Evolutionary conservation across 495 filamentous ascomycete genomes (phyloP), one percentile per base, ranked within the genome.

Genomic region (Podospora australis): DNA sequence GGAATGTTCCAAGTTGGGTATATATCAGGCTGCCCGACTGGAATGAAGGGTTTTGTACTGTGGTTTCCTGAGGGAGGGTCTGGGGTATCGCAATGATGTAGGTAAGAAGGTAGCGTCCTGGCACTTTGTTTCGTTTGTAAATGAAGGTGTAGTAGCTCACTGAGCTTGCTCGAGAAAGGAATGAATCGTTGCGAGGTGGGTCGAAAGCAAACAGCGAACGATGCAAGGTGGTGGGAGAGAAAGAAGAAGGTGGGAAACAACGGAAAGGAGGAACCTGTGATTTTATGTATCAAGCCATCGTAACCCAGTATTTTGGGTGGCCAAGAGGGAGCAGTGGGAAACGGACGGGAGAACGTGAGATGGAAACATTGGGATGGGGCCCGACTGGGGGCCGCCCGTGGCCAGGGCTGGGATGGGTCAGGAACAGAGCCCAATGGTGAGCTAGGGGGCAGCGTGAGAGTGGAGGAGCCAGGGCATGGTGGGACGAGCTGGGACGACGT

Each of bases 121-220:
- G 17, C 19, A 16, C 22, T 44, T 46, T 36, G 42, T 29, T 30
- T 49, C 21, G 29, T 40, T 23, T 32, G 22, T 29, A 46, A 62
- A 56, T 32, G 53, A 59, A 54, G 48, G 55, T 50, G 50, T n/a
- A n/a, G n/a, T n/a, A 38, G 52, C 52, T 50, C 58, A 43, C 59
- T 58, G 66, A 69, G 68, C 67, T 58, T 58, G 64, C 57, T 65
- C 58, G 44, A 59, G 53, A 63, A 71, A 63, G 46, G 63, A 69
- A 67, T 62, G 68, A 50, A 58, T 43, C 54, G 48, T 50, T 47
- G 54, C 44, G n/a, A 41, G 41, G 58, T 57, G 35, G 55, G 52
- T 40, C 44, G 26, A 38, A 44, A 29, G 20, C 41, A 50, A 29
- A 50, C 45, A 32, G 45, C 35, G 29, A 55, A 54, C 44, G 52